These are phyloP conservation scores for Drechmeria coniospora DNA, from an alignment of 2,329 filamentous ascomycete species.

Conservation along the genomic window DNA sequence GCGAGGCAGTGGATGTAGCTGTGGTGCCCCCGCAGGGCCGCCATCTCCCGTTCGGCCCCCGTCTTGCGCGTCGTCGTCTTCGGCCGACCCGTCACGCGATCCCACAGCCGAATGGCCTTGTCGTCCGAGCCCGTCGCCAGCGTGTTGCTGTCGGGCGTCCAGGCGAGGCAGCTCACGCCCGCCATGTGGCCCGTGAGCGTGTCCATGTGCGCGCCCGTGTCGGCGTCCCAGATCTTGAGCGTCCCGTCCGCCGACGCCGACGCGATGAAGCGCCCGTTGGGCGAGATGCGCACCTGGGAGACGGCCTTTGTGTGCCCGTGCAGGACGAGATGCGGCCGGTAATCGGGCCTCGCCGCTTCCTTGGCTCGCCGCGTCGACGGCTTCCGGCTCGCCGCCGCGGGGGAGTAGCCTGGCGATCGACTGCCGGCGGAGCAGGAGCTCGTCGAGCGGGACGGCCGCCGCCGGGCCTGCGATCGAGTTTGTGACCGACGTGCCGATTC, in stretches of 20 bases:
- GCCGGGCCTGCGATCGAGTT: slow-evolving; percentile 16
- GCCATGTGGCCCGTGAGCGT: slow-evolving; percentile 88
- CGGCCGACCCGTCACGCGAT: slow-evolving; percentile 46
- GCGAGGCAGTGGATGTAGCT: slow-evolving; percentile 92
- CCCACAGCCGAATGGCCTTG: slow-evolving; percentile 90
- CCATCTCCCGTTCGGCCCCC: slow-evolving; percentile 24
- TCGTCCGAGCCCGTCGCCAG: slow-evolving; percentile 89
- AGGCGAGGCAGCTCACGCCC: slow-evolving; percentile 83
- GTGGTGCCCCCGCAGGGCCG: slow-evolving; percentile 68
- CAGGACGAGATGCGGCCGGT: slow-evolving; percentile 54
- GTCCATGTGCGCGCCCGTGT: slow-evolving; percentile 64
- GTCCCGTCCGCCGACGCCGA: slow-evolving; percentile 81
- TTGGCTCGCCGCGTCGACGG: slow-evolving; percentile 23
- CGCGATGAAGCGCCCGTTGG: slow-evolving; percentile 78
- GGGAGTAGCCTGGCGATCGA: slow-evolving; percentile 7
- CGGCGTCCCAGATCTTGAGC: slow-evolving; percentile 78
- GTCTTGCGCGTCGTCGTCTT: slow-evolving; percentile 28
- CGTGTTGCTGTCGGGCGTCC: slow-evolving; percentile 77
- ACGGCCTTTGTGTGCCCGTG: slow-evolving; percentile 66
- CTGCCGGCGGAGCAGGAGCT: slow-evolving; percentile 17
- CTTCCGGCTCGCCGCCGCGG: slow-evolving; percentile 5
- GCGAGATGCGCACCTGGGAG: slow-evolving; percentile 78
- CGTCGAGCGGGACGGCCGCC: slow-evolving; percentile 12
- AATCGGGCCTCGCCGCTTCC: slow-evolving; percentile 46
- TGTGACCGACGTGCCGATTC: slow-evolving; percentile 18